Base-by-base conservation (phyloP, 148 eudicot species). In the Linanthus parryae region DNA sequence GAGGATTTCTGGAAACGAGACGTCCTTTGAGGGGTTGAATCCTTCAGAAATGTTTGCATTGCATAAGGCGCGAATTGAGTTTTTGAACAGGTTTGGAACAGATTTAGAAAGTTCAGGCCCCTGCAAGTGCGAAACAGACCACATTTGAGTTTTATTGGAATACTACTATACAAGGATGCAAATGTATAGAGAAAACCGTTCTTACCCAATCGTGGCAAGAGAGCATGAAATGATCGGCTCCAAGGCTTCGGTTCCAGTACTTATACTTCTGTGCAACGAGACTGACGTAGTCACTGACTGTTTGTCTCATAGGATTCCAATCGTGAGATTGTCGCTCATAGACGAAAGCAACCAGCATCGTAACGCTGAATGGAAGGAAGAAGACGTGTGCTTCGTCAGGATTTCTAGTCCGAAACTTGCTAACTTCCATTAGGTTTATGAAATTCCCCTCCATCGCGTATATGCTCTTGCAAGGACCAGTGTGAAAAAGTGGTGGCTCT, bases 181-280 rank as follows among this genome's bases (percentile, higher is more conserved):
- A 17, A 47, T 13, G 30, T 13, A 52, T 21, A 8, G 45, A 7
- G 6, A n/a, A 1, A 29, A 17, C 0, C 8, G 2, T 69, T 24
- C 76, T 25, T 74, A 82, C 95, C 91, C 91, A 86, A 42, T 86
- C 95, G 59, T 86, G 95, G 59, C 95, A 86, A 52, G 91, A 72
- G 15, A 86, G 80, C 82, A 86, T 77, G 74, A 86, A 73, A 56
- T 86, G 95, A 64, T 86, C 95, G 0, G 95, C 82, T 2, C 69
- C 95, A 2, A 63, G 64, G 70, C 87, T 86, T 10, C 87, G 73
- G 37, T 86, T 86, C 95, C 95, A 86, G 15, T 72, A 77, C 0
- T 76, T 73, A 33, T 86, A 70, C 13, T 77, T 83, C 2, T 30
- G 26, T 9, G 91, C 78, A 21, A 86, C 49, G 36, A 75, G 34